phyloP scores from a whole-genome alignment of 2,329 filamentous ascomycete species.

The Trichoderma oligosporum region DNA sequence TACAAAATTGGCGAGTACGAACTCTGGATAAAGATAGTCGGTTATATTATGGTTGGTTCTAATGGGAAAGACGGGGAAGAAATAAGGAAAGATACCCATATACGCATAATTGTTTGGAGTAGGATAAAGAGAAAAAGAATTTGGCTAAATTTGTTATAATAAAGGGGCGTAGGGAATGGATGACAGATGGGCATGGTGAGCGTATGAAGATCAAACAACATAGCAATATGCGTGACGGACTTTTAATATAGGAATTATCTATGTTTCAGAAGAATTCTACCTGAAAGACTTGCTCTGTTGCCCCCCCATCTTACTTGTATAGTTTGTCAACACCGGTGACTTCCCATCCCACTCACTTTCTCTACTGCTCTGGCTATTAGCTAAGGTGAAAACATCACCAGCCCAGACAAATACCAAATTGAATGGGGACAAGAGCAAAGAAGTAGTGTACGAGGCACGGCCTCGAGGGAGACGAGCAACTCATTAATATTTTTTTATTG shows the following conservation, averaged over 20 bases:
- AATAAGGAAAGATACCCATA: constrained; percentile 10
- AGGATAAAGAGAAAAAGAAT: not conserved
- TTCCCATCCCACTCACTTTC: constrained; percentile 39
- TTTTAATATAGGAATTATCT: not conserved
- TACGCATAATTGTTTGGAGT: not conserved
- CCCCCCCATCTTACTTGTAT: not conserved
- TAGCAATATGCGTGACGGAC: not conserved
- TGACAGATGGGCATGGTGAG: not conserved
- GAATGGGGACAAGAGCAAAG: not conserved
- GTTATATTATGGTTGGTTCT: not conserved
- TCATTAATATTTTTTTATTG: not conserved
- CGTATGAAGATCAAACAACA: not conserved
- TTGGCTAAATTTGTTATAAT: not conserved
- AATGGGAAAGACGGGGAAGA: not conserved
- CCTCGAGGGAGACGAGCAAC: not conserved
- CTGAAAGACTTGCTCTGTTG: not conserved
- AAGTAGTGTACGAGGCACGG: constrained; percentile 22
- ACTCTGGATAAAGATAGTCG: not conserved
- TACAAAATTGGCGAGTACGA: not conserved
- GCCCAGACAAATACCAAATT: constrained; percentile 22
- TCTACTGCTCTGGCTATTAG: constrained; percentile 44
- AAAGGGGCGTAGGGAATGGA: not conserved
- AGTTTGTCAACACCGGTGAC: constrained; percentile 47
- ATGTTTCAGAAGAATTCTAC: not conserved
- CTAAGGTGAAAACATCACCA: too few relatives aligned